Conservation (phyloP, 768 basidiomycete genomes). For the Xanthoconium purpureum region DNA sequence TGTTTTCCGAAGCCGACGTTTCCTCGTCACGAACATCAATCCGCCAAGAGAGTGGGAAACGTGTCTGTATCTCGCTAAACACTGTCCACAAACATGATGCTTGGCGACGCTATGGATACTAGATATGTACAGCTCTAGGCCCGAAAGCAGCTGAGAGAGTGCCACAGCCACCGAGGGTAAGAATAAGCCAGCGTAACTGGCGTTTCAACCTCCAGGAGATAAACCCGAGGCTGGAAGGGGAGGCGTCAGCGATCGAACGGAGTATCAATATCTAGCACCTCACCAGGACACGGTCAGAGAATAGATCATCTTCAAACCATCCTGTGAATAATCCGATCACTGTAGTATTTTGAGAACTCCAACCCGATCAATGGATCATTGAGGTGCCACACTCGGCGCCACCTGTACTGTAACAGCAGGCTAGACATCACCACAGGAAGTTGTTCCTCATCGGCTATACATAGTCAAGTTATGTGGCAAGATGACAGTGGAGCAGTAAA, state of each 20-base stretch:
- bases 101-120: neutral
- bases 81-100: neutral
- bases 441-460: slow-evolving; percentile 7
- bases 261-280: neutral
- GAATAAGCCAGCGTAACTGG: slow-evolving; percentile 1
- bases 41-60: slow-evolving; percentile 3
- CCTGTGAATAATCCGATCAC: neutral
- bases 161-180: neutral
- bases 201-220: slow-evolving; percentile 1
- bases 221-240: slow-evolving; percentile 2
- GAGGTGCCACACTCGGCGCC: slow-evolving; percentile 5
- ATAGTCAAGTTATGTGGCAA: slow-evolving; percentile 7
- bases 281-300: neutral
- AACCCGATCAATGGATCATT: slow-evolving; percentile 4
- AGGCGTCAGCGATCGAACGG: neutral
- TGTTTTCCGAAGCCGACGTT: neutral
- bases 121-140: neutral
- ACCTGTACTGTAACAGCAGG: slow-evolving; percentile 4
- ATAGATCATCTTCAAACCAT: neutral
- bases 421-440: slow-evolving; percentile 7
- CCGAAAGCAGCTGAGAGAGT: neutral
- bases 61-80: neutral
- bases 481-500: neutral
- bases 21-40: slow-evolving; percentile 1
- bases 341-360: slow-evolving; percentile 4